Evolutionary conservation across 2,329 filamentous ascomycete genomes (phyloP).

Genomic region (Fusarium sp.): DNA sequence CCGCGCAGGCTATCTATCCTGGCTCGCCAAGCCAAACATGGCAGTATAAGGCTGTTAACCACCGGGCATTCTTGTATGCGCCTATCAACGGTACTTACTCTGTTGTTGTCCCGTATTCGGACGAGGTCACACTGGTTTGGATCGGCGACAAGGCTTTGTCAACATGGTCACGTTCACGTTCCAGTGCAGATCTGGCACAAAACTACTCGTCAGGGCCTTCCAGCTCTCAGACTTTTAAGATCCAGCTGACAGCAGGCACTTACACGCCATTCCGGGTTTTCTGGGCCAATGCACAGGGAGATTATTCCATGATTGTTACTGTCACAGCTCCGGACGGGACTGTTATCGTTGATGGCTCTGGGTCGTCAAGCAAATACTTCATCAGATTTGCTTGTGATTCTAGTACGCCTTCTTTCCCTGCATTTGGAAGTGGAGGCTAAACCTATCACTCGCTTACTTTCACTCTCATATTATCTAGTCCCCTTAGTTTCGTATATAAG

Average conservation of each 20-base stretch:
- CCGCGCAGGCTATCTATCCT: neutral
- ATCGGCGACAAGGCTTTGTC: neutral
- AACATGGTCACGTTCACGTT: neutral
- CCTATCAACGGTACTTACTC: neutral
- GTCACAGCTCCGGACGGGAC: neutral
- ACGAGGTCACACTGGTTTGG: neutral
- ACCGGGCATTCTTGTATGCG: neutral
- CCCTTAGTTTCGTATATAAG: accelerated
- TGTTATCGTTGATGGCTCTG: neutral
- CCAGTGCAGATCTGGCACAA: neutral
- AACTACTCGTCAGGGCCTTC: neutral
- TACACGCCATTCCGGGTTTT: neutral
- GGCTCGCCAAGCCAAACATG: neutral
- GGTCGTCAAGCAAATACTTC: neutral
- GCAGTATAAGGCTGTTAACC: neutral
- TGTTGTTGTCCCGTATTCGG: neutral
- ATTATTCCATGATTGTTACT: neutral
- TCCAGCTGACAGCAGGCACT: neutral
- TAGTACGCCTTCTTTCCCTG: neutral
- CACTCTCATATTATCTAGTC: accelerated
- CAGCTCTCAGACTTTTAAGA: neutral
- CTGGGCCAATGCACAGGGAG: neutral
- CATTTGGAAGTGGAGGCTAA: neutral
- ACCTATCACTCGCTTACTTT: neutral
- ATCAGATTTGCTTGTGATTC: neutral